Conservation (phyloP, 768 basidiomycete species). For the Ephemerocybe angulata region DNA sequence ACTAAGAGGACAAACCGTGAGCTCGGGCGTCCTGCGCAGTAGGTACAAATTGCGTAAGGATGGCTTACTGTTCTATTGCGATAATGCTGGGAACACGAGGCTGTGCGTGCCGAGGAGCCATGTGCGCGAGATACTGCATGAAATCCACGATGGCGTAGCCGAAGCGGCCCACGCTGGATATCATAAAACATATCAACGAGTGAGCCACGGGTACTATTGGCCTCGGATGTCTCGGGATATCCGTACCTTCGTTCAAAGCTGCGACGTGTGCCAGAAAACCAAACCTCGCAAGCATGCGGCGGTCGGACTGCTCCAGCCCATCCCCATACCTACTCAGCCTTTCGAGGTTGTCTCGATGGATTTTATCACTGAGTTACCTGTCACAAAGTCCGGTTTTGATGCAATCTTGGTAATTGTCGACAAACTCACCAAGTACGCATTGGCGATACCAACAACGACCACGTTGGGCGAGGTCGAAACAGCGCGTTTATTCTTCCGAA, state of each 20-base stretch:
- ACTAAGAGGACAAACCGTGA: not conserved
- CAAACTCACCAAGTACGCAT: not conserved
- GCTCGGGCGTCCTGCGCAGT: not conserved
- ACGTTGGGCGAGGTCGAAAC: not conserved
- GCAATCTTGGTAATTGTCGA: not conserved
- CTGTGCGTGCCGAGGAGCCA: slow-evolving; percentile 25
- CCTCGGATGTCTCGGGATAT: slow-evolving; percentile 24
- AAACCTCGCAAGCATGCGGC: slow-evolving; percentile 16
- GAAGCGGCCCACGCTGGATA: slow-evolving; percentile 29
- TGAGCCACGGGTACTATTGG: slow-evolving; percentile 27
- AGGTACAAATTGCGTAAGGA: slow-evolving; percentile 1
- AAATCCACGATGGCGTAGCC: slow-evolving; percentile 19
- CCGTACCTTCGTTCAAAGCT: slow-evolving; percentile 17
- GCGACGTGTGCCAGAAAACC: slow-evolving; percentile 26
- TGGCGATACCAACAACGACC: not conserved
- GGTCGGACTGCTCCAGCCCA: slow-evolving; percentile 28
- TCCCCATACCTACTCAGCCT: slow-evolving; percentile 21
- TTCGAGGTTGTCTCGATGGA: not conserved
- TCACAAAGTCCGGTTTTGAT: not conserved
- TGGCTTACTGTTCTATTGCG: slow-evolving; percentile 21
- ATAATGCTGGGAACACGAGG: slow-evolving; percentile 17
- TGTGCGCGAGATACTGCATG: slow-evolving; percentile 16
- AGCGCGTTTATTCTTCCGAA: not conserved
- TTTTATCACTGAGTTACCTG: not conserved
- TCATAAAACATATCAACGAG: slow-evolving; percentile 20